These are phyloP conservation scores for Fusarium longipes DNA, from an alignment of 2,329 filamentous ascomycete genomes.

Conservation along the genomic window DNA sequence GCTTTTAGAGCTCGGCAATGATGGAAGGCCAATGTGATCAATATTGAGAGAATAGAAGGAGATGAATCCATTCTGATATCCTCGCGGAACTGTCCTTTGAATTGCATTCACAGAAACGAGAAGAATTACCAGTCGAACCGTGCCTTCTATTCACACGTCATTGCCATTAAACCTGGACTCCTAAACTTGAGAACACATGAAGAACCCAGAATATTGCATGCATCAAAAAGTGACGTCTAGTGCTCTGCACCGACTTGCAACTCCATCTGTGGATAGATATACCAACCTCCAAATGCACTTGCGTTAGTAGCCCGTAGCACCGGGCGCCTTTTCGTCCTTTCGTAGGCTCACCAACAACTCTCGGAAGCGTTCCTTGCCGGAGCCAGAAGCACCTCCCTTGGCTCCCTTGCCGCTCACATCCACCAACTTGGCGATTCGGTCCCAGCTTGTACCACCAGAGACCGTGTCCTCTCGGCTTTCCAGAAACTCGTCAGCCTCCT, in stretches of 20 bases:
- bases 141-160: conserved; percentile 46
- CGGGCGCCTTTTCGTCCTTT: conserved; percentile 90
- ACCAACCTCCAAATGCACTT: conserved; percentile 15
- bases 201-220: conserved; percentile 42
- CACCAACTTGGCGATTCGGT: conserved; percentile 97
- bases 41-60: conserved; percentile 46
- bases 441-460: conserved; percentile 96
- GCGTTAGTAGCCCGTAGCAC: conserved; percentile 69
- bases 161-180: conserved; percentile 50
- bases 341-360: conserved; percentile 87
- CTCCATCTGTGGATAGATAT: conserved; percentile 10
- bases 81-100: conserved; percentile 15
- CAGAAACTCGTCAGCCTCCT: conserved; percentile 94
- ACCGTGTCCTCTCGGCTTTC: conserved; percentile 90
- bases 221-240: conserved; percentile 34
- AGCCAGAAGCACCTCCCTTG: conserved; percentile 86
- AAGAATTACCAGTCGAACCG: conserved; percentile 20
- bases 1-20: conserved; percentile 19
- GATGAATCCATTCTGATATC: conserved; percentile 33
- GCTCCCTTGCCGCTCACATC: conserved; percentile 94
- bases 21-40: conserved; percentile 37
- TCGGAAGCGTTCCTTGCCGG: conserved; percentile 95
- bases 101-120: conserved; percentile 2
- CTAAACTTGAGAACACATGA: conserved; percentile 49
- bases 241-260: conserved; percentile 39